Evolutionary conservation across 371 early-diverging fungal species (phyloP).

Genomic region (Globomyces sp.): DNA sequence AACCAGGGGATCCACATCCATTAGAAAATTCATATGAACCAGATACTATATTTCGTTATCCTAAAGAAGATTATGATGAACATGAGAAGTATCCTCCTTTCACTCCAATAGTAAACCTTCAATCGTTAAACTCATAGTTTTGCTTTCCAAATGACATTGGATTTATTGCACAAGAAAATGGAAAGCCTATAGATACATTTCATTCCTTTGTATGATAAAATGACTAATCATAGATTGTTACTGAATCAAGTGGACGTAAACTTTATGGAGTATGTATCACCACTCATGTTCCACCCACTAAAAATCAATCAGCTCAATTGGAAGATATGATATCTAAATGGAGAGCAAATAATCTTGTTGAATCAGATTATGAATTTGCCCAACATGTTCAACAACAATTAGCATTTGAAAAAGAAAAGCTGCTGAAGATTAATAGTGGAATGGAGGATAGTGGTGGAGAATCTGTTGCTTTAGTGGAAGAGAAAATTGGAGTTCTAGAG

Average conservation of each 20-base stretch:
- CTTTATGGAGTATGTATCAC: conserved; percentile 70
- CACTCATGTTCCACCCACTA: conserved; percentile 59
- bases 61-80: conserved; percentile 36
- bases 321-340: conserved; percentile 52
- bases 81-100: conserved; percentile 57
- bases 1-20: conserved; percentile 30
- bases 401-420: conserved; percentile 36
- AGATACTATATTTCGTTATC: conserved; percentile 37
- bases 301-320: conserved; percentile 46
- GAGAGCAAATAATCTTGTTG: conserved; percentile 52
- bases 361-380: conserved; percentile 42
- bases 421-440: conserved; percentile 21
- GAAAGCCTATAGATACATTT: conserved; percentile 59
- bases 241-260: conserved; percentile 67
- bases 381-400: conserved; percentile 45
- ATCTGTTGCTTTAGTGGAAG: conserved; percentile 40
- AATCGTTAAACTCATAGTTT: conserved; percentile 51
- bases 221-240: conserved; percentile 44
- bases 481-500: conserved; percentile 63
- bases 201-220: conserved; percentile 67
- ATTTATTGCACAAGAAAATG: conserved; percentile 48
- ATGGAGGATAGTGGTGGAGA: neutral
- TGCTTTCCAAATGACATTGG: conserved; percentile 73
- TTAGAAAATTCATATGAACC: conserved; percentile 34
- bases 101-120: conserved; percentile 59